Conservation (phyloP, 164 flowering plant species). For the Magnolia changhungtana region DNA sequence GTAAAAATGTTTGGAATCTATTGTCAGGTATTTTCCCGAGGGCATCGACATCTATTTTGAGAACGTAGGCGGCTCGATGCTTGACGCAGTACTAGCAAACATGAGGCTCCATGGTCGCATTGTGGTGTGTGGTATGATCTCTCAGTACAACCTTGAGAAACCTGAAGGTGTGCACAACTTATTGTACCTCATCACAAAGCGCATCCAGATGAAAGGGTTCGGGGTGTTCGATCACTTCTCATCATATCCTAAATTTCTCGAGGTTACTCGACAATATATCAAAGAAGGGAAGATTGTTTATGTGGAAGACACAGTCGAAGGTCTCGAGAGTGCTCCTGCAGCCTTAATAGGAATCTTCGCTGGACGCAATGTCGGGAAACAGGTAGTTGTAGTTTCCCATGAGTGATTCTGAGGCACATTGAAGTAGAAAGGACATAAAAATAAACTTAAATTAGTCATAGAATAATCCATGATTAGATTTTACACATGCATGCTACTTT, state of each 20-base stretch:
- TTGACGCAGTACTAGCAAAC: slow-evolving; percentile 41
- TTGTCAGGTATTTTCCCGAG: slow-evolving; percentile 30
- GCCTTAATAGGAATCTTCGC: slow-evolving; percentile 25
- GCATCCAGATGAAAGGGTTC: slow-evolving; percentile 37
- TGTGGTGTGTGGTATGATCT: slow-evolving; percentile 35
- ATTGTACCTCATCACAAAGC: slow-evolving; percentile 16
- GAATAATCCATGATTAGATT: no score
- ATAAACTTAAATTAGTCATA: no score
- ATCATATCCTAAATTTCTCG: slow-evolving; percentile 30
- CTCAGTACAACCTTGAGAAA: slow-evolving; percentile 35
- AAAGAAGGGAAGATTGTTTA: slow-evolving; percentile 28
- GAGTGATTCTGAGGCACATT: slow-evolving; percentile 9
- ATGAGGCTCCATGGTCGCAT: slow-evolving; percentile 29
- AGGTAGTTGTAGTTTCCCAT: slow-evolving; percentile 22
- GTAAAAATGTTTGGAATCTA: no score
- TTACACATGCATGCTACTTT: no score
- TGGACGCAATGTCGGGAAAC: slow-evolving; percentile 30
- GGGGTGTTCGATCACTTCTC: slow-evolving; percentile 20
- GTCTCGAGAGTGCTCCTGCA: slow-evolving; percentile 28
- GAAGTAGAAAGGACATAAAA: no score
- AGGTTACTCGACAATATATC: slow-evolving; percentile 21
- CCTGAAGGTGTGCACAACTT: slow-evolving; percentile 34
- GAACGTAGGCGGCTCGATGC: slow-evolving; percentile 43
- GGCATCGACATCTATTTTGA: slow-evolving; percentile 38
- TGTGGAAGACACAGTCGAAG: slow-evolving; percentile 28